These are phyloP conservation scores for Logfia minima DNA, from an alignment of 129 eudicot species.

Conservation along the genomic window DNA sequence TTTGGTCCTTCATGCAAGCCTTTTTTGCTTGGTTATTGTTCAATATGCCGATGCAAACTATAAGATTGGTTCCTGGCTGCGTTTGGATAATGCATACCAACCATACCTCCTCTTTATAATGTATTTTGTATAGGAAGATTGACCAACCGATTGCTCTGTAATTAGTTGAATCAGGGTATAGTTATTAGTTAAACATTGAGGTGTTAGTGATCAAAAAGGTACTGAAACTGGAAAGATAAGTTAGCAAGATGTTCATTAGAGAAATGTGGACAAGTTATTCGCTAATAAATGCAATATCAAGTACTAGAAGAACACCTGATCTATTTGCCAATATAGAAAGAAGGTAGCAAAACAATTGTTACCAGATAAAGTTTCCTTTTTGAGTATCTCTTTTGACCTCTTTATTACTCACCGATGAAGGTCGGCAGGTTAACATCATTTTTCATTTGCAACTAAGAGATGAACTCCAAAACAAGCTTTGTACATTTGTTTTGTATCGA, in stretches of 20 bases:
- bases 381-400: neutral
- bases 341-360: neutral
- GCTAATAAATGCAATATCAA: neutral
- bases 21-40: neutral
- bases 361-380: neutral
- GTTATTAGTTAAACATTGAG: neutral
- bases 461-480: neutral
- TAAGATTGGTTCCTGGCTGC: neutral
- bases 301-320: constrained; percentile 3
- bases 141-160: neutral
- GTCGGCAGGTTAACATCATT: neutral
- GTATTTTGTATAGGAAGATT: neutral
- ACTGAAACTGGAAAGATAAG: neutral
- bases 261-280: neutral
- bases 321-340: neutral
- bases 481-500: neutral
- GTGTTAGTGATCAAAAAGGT: neutral
- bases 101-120: neutral
- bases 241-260: neutral
- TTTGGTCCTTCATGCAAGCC: no score
- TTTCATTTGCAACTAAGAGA: neutral
- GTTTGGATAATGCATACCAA: neutral
- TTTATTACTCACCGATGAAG: neutral
- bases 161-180: neutral
- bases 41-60: neutral